Evolutionary conservation across 2,329 filamentous ascomycete species (phyloP).

Genomic region (Cladorrhinum sp.): DNA sequence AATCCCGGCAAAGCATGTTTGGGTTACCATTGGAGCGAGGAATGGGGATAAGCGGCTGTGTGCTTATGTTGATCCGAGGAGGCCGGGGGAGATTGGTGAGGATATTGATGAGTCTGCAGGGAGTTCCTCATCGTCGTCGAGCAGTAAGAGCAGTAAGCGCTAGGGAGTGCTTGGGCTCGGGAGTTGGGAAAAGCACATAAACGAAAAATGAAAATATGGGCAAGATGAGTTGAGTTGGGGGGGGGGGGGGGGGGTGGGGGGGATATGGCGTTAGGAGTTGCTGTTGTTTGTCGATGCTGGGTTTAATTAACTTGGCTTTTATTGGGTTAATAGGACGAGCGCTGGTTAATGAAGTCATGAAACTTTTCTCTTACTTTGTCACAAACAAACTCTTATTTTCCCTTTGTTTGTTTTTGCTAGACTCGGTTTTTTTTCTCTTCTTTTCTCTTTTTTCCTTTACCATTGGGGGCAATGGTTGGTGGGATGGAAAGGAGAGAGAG

Average conservation of each 20-base stretch:
- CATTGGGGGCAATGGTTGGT: too few species aligned
- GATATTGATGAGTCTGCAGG: slow-evolving; percentile 47
- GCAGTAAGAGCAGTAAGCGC: background rate
- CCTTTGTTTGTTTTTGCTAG: too few species aligned
- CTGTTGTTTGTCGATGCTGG: background rate
- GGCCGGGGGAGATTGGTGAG: slow-evolving; percentile 51
- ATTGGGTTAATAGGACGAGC: too few species aligned
- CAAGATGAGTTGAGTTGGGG: too few species aligned
- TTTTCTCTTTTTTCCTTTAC: too few species aligned
- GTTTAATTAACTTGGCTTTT: too few species aligned
- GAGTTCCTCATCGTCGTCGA: background rate
- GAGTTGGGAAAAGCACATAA: background rate
- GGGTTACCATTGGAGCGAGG: slow-evolving; percentile 65
- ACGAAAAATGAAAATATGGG: background rate
- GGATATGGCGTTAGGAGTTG: background rate
- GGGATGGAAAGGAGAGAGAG: too few species aligned
- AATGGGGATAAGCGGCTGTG: slow-evolving; percentile 56
- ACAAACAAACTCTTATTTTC: too few species aligned
- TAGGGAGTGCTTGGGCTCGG: background rate
- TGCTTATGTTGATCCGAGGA: slow-evolving; percentile 53
- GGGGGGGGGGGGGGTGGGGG: too few species aligned
- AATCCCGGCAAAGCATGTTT: slow-evolving; percentile 60
- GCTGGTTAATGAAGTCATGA: too few species aligned
- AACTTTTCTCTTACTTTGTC: too few species aligned
- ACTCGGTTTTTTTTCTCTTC: too few species aligned